A percentile compares a stretch with the other conserved stretches of the same genome.
Evolutionary conservation across 2,329 filamentous ascomycete species (phyloP).

Genomic region (Neonectria neomacrospora): DNA sequence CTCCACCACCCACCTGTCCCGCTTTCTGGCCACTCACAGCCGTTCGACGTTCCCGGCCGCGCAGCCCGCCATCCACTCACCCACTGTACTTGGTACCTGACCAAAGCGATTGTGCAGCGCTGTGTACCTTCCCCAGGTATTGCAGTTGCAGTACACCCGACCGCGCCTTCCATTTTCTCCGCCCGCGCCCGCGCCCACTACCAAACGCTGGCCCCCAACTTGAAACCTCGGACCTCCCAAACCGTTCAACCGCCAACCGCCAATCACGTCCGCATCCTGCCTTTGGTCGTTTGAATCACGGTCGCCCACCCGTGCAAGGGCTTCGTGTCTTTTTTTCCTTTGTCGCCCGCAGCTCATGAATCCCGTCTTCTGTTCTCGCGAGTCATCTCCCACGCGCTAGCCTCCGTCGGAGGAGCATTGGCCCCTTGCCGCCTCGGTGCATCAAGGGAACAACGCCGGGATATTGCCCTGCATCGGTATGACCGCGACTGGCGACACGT

Average conservation of each 20-base stretch:
- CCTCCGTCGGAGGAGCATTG: conserved; percentile 20
- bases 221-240: conserved; percentile 2
- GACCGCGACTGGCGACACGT: conserved; percentile 47
- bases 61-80: conserved; percentile 23
- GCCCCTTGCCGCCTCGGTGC: conserved; percentile 13
- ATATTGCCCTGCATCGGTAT: conserved; percentile 35
- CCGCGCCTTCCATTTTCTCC: not conserved
- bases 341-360: conserved; percentile 6
- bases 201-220: not conserved
- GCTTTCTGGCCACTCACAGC: conserved; percentile 43
- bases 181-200: not conserved
- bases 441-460: conserved; percentile 4
- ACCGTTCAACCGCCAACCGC: conserved; percentile 5
- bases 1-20: conserved; percentile 40
- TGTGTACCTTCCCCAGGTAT: conserved; percentile 29
- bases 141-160: conserved; percentile 19
- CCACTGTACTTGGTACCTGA: conserved; percentile 28
- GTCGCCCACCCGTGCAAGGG: not conserved
- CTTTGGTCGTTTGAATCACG: conserved; percentile 14
- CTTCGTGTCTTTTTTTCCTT: conserved; percentile 4
- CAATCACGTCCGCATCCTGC: conserved; percentile 7
- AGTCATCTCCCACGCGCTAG: conserved; percentile 13
- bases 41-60: conserved; percentile 34
- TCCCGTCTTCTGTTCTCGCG: conserved; percentile 5
- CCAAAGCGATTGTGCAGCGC: conserved; percentile 23